A percentile compares a stretch with the other conserved stretches of the same genome.
Evolutionary conservation across 2,329 filamentous ascomycete genomes (phyloP).

Genomic region (Colletotrichum sojae): DNA sequence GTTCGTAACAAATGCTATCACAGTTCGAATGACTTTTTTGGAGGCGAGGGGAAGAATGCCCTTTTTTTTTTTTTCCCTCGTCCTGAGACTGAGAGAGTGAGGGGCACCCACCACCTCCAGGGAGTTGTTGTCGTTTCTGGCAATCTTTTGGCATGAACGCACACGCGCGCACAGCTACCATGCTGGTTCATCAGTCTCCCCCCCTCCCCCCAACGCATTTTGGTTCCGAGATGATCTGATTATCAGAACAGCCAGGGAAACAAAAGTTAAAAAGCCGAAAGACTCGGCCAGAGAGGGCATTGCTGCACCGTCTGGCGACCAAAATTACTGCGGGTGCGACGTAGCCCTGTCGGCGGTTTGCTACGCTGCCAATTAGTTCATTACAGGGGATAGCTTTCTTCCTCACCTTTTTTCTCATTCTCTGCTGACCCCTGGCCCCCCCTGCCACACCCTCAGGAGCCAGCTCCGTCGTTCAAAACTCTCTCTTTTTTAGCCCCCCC

Average conservation of each 20-base stretch:
- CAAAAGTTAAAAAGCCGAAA: neutral
- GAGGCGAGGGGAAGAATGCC: no score
- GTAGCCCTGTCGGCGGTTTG: slow-evolving; percentile 2
- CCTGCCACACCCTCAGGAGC: slow-evolving; percentile 17
- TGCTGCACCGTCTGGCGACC: neutral
- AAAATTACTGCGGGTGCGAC: neutral
- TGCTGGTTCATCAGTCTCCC: no score
- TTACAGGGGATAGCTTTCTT: slow-evolving; percentile 15
- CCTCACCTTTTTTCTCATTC: neutral
- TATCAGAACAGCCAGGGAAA: neutral
- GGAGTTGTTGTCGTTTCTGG: neutral
- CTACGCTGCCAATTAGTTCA: neutral
- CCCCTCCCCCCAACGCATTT: no score
- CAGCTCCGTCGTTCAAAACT: slow-evolving; percentile 9
- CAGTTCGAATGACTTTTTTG: slow-evolving; percentile 16
- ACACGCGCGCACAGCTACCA: neutral
- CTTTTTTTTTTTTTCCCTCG: neutral
- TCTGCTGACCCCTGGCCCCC: neutral
- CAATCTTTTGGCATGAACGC: neutral
- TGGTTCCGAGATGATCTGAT: no score
- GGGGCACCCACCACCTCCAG: neutral
- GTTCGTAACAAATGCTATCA: neutral
- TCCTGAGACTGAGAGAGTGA: neutral
- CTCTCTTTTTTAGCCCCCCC: neutral
- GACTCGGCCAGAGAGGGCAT: neutral